Base-by-base conservation (phyloP, 2,329 filamentous ascomycete species). In the Aspergillus calidoustus region DNA sequence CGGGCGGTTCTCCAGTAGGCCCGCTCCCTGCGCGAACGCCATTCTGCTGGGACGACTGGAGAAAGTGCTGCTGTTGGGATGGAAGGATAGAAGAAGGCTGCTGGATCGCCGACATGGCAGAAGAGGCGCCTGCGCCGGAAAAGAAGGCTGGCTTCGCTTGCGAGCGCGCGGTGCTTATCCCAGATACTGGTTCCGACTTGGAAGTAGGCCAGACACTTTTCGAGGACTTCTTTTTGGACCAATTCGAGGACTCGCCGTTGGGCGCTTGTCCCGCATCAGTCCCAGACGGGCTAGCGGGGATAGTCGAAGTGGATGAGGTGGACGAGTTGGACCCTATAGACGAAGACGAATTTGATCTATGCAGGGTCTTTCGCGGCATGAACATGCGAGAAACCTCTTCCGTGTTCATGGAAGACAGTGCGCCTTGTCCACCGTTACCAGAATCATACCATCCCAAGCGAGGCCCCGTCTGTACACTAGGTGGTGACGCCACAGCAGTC, bases 341-440 rank as follows among this genome's bases (percentile, higher is more conserved):
- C 4, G 93, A 96, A 61, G 92, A 95, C 41, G 94, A 98, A 82
- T 92, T 96, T 73, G 90, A 90, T 76, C 94, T 89, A 77, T 94
- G 91, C 64, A 92, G 84, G 74, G 86, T 89, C 81, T 97, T 97
- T 71, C 93, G 91, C 73, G 92, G 91, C 85, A 91, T 89, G 77
- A 96, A 92, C 86, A 96, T 93, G 77, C 90, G 89, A 80, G 90
- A 88, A 68, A 90, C 87, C 79, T 96, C 92, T 81, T 96, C 92
- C 76, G 89, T 81, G 80, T 90, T 91, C 87, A 92, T 91, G 74
- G 89, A 84, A 81, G 86, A 83, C 71, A 87, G 80, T 75, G 84
- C 83, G 80, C 84, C 87, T 80, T 85, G 81, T 74, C 81, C 81
- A 78, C 80, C 81, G 78, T 84, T 83, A 82, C 79, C 73, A 81